Evolutionary conservation across 306 rosid genomes (phyloP).

Genomic region (Benincasa hispida): DNA sequence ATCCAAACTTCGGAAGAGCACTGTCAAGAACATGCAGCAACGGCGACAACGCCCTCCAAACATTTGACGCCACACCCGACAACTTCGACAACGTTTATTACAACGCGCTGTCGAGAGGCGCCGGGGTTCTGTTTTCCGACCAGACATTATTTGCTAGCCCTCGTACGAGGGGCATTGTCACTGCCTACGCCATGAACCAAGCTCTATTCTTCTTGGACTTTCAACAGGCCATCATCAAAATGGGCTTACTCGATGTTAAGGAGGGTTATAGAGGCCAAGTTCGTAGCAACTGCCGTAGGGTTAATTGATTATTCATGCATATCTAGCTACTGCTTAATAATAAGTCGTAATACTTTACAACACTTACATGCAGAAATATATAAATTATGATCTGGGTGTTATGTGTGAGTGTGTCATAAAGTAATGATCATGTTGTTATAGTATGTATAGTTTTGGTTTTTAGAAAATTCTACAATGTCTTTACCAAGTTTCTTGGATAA

Average conservation of each 20-base stretch:
- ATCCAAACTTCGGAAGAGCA: constrained; percentile 39
- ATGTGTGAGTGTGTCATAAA: too few species aligned
- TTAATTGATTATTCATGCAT: constrained; percentile 16
- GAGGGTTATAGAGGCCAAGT: constrained; percentile 46
- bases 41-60: constrained; percentile 48
- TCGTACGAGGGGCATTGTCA: constrained; percentile 34
- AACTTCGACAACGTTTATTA: constrained; percentile 53
- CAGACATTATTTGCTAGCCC: constrained; percentile 40
- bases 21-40: constrained; percentile 40
- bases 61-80: constrained; percentile 47
- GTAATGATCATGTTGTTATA: too few species aligned
- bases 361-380: too few species aligned
- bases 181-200: constrained; percentile 42
- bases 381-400: too few species aligned
- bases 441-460: too few species aligned
- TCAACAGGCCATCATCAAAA: constrained; percentile 63
- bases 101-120: constrained; percentile 26
- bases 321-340: too few species aligned
- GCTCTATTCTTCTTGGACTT: constrained; percentile 70
- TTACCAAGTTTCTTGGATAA: too few species aligned
- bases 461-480: too few species aligned
- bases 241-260: constrained; percentile 59
- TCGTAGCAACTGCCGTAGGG: constrained; percentile 35
- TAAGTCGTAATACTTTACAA: too few species aligned
- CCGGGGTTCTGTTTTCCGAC: constrained; percentile 54